Evolutionary conservation across 352 stramenopile species (phyloP), one percentile per base, ranked within the genome.

Genomic region (Phytophthora citricola): DNA sequence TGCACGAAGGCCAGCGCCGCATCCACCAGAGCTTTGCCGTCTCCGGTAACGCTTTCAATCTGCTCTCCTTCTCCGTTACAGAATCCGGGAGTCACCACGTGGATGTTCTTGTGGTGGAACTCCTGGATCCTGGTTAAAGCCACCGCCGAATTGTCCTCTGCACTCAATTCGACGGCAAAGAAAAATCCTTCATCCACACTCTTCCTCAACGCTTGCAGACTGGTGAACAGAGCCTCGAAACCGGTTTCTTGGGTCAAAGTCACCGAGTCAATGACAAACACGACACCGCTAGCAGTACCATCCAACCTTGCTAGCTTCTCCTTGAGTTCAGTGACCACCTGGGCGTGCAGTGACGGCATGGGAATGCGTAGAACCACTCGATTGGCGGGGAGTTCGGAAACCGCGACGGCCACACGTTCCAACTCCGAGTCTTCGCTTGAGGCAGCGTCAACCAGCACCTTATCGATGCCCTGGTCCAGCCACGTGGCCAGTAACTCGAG

Each of bases 311-410:
- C 36, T 39, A 89, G 45, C 71, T 81, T 86, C 27, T 69, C 43
- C 14, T 55, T 44, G n/a, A 90, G 49, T 9, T 73, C 43, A 1
- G 36, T 44, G 26, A 67, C 39, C 9, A 75, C 47, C 2, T 17
- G 29, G 10, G 53, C 52, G 17, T 68, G 29, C 11, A 92, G 58
- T 22, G 50, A 61, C 5, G 54, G 15, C 52, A 93, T 64, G 1
- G 80, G 69, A 24, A 94, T 61, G 27, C 81, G 75, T 40, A 93
- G 62, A 50, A 92, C 65, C 34, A 94, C 80, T 40, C 86, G 85
- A 43, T 58, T 72, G 32, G 71, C 66, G 22, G 88, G 85, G 9
- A 96, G 69, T 55, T 93, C 78, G 4, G 80, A 91, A 34, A 85
- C 76, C n/a, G 83, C 83, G 5, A 73, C 67, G 12, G 67, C 83